Evolutionary conservation across 805 yeast genomes (phyloP).

Genomic region (Wickerhamiella spandovensis): DNA sequence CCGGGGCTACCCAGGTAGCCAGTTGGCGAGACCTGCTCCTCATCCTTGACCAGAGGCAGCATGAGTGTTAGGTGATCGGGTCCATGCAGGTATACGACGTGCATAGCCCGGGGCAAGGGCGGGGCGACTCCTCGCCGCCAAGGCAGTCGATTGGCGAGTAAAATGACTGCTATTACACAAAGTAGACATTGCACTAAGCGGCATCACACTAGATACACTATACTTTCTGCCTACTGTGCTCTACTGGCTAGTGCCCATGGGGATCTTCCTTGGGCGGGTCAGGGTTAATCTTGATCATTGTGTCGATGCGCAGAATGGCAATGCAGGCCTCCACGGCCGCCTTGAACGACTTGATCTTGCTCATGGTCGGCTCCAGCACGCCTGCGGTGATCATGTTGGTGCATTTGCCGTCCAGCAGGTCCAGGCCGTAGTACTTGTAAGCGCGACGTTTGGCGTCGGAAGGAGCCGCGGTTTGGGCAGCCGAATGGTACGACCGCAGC

Average conservation of each 20-base stretch:
- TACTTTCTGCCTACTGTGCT: no score
- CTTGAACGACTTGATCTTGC: constrained; percentile 84
- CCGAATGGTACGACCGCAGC: constrained; percentile 91
- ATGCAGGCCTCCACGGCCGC: constrained; percentile 97
- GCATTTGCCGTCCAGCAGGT: constrained; percentile 79
- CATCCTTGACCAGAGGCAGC: background rate
- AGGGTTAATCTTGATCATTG: constrained; percentile 95
- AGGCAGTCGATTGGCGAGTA: no score
- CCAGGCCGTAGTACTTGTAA: constrained; percentile 87
- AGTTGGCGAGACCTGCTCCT: background rate
- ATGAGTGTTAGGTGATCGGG: background rate
- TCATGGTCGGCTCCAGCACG: constrained; percentile 88
- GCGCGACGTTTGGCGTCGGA: constrained; percentile 75
- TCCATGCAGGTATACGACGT: background rate
- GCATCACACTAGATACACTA: no score
- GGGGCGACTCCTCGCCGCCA: background rate
- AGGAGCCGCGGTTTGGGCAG: constrained; percentile 73
- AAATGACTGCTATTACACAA: no score
- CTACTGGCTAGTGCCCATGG: constrained; percentile 49
- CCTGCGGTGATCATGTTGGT: constrained; percentile 76
- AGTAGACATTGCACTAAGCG: no score
- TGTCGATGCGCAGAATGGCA: constrained; percentile 92
- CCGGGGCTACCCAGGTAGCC: background rate
- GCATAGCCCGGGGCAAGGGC: background rate
- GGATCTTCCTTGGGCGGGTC: constrained; percentile 73